These are phyloP conservation scores for Irpex sp. DNA, from an alignment of 1,284 basidiomycete species.

Conservation along the genomic window DNA sequence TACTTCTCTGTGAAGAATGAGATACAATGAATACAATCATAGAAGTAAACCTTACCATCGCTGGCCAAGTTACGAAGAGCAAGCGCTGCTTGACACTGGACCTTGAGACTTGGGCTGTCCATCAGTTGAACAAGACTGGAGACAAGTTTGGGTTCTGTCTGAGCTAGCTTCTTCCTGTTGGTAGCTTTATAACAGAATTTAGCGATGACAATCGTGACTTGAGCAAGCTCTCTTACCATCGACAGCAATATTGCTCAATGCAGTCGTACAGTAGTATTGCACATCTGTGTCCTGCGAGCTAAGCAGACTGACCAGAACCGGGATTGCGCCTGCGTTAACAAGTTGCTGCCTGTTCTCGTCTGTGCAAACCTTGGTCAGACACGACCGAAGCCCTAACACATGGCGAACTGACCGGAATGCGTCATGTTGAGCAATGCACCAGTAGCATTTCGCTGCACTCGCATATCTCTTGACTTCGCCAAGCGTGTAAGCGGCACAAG, in stretches of 20 bases:
- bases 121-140: slow-evolving; percentile 93
- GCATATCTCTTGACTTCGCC: slow-evolving; percentile 98
- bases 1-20: slow-evolving; percentile 80
- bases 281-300: slow-evolving; percentile 99
- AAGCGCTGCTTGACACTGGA: slow-evolving; percentile 97
- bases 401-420: slow-evolving; percentile 73
- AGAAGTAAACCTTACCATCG: slow-evolving; percentile 63
- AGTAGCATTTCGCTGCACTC: slow-evolving; percentile 98
- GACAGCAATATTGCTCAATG: slow-evolving; percentile 97
- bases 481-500: slow-evolving; percentile 95
- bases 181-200: slow-evolving; percentile 40
- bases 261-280: slow-evolving; percentile 99
- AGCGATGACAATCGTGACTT: slow-evolving; percentile 1
- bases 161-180: slow-evolving; percentile 95
- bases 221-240: slow-evolving; percentile 56
- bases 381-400: not conserved
- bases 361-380: slow-evolving; percentile 25
- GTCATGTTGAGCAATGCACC: slow-evolving; percentile 99
- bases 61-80: slow-evolving; percentile 96
- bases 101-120: slow-evolving; percentile 97
- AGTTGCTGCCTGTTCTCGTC: slow-evolving; percentile 99
- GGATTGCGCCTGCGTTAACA: slow-evolving; percentile 97
- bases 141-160: slow-evolving; percentile 93
- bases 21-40: not conserved
- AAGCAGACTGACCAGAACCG: slow-evolving; percentile 92